Base-by-base conservation (phyloP, 352 stramenopile species). In the Lagenidium giganteum region DNA sequence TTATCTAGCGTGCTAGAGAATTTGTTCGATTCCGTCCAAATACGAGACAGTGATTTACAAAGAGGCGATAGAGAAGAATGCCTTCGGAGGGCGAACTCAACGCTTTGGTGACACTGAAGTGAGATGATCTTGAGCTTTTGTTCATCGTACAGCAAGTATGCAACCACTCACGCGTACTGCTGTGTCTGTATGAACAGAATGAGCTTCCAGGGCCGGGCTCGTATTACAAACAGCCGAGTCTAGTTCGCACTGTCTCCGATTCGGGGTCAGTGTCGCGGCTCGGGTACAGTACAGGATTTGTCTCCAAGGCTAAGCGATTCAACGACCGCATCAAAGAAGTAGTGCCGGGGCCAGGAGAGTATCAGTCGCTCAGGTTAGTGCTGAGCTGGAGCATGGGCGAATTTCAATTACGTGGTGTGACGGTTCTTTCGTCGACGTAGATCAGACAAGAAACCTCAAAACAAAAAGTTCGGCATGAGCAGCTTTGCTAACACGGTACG, bases 271-370 rank as follows among this genome's bases (percentile, higher is more conserved):
- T 86, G 7, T 86, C 73, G 38, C 60, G 58, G 9, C 58, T 82
- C 40, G 73, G 73, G 4, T 83, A 83, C 55, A 72, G 64, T 36
- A 73, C 66, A 29, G 73, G 70, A 16, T 86, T 86, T 31, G 70
- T 86, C 8, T 86, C 70, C 35, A 83, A 83, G 43, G 57, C 68
- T 20, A 78, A 81, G 35, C 64, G 73, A 31, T 86, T 86, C 36
- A 64, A 58, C 35, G 61, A 82, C 8, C 51, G 61, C 18, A 37
- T 61, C 7, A 61, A 61, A 23, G 43, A 77, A 3, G 42, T 59
- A 13, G 52, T 68, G 21, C 73, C 73, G 17, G 73, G 70, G 18
- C 73, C 70, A 11, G 73, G 73, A 0, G 56, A 75, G 41, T 83
- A 86, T 37, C 56, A 82, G n/a, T n/a, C n/a, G n/a, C n/a, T n/a